phyloP scores from a whole-genome alignment of 805 yeast species.

The Wickerhamiella alocasiicola region DNA sequence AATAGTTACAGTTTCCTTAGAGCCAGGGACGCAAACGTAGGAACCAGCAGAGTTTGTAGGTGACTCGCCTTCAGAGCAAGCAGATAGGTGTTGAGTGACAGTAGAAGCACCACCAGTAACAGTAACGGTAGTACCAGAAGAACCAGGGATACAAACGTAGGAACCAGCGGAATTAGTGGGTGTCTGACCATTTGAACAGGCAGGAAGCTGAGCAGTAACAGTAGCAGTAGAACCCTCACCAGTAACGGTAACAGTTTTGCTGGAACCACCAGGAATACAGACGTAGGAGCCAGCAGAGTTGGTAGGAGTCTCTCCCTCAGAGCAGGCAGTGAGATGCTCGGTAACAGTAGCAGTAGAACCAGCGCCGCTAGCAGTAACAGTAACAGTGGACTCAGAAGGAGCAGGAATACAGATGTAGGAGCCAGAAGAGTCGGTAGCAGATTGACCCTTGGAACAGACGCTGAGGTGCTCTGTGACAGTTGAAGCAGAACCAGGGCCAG shows the following conservation, averaged over 20 bases:
- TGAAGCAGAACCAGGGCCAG: constrained; percentile 7
- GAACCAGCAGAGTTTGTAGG: constrained; percentile 7
- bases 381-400: constrained; percentile 14
- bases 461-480: constrained; percentile 9
- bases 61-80: constrained; percentile 8
- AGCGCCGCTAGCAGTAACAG: constrained; percentile 11
- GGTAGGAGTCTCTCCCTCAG: no score
- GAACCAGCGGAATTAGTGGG: background rate
- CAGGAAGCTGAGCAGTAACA: constrained; percentile 7
- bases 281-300: no score
- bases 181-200: constrained; percentile 1
- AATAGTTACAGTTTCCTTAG: background rate
- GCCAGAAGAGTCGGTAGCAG: background rate
- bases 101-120: constrained; percentile 4
- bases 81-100: constrained; percentile 12
- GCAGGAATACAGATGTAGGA: constrained; percentile 6
- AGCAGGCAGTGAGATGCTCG: constrained; percentile 8
- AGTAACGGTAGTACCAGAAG: constrained; percentile 11
- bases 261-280: no score
- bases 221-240: constrained; percentile 6
- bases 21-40: no score
- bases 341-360: constrained; percentile 12
- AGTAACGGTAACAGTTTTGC: constrained; percentile 14
- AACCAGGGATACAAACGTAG: constrained; percentile 7
- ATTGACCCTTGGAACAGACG: constrained; percentile 2